Conservation (phyloP, 306 rosid genomes). For the Citrullus amarus region DNA sequence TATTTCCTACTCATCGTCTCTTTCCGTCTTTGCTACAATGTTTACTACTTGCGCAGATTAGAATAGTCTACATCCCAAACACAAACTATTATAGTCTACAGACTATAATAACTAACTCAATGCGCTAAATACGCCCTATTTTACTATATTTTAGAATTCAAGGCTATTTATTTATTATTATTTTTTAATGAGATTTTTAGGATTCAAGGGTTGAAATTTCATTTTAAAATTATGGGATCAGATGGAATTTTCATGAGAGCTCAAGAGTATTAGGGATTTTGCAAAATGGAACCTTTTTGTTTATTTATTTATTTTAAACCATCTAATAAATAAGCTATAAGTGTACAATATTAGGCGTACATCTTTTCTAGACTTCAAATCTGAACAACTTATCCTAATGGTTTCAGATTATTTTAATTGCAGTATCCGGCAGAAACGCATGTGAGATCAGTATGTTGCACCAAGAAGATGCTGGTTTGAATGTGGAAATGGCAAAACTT, state of each 20-base stretch:
- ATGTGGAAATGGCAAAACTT: conserved; percentile 72
- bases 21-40: too few species aligned
- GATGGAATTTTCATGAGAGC: neutral
- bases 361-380: conserved; percentile 4
- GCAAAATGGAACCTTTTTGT: neutral
- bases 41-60: too few species aligned
- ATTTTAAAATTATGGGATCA: neutral
- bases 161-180: too few species aligned
- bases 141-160: neutral
- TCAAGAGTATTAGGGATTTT: neutral
- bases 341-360: neutral
- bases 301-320: neutral
- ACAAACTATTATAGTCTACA: too few species aligned
- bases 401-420: conserved; percentile 9
- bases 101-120: too few species aligned
- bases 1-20: too few species aligned
- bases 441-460: conserved; percentile 80
- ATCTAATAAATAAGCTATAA: neutral
- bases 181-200: neutral
- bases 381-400: neutral
- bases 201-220: neutral
- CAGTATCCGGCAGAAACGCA: conserved; percentile 79
- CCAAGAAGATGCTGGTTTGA: conserved; percentile 95
- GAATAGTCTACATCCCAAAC: too few species aligned
- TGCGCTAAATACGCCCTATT: neutral